Evolutionary conservation across 2,329 filamentous ascomycete genomes (phyloP), one percentile per base, ranked within the genome.

Genomic region (Magnaporthiopsis incrustans): DNA sequence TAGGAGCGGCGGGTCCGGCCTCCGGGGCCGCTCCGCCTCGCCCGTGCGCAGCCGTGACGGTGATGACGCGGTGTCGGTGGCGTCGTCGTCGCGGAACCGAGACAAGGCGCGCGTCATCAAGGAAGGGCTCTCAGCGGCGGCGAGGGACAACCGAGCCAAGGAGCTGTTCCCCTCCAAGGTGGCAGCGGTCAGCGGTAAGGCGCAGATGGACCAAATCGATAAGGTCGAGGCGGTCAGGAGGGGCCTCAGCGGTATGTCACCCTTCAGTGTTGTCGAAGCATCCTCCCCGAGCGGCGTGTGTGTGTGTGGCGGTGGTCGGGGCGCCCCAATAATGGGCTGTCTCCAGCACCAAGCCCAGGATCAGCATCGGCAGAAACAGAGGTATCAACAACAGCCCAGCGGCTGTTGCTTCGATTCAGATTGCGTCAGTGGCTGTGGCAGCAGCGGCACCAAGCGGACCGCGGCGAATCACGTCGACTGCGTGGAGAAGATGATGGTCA

Each of bases 161-260:
- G 87, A 89, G 67, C 78, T 89, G 1, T 86, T 89, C 68, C 85
- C 85, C 1, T 75, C 69, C 66, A 81, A 78, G 72, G 73, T 73
- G 30, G 71, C 66, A 22, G 56, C 67, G 1, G 58, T 32, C 11
- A 68, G 68, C 72, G 69, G 68, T 59, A 71, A 65, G 65, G 73
- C 73, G 22, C 69, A 72, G 67, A 74, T 75, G 72, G 75, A 77
- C 64, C 70, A 72, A 64, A 68, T 76, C 27, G 69, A 69, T 26
- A 69, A 67, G 63, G 69, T 71, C 59, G 69, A 66, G 4, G 69
- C 68, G 11, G 67, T 75, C 33, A 66, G 67, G 3, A 58, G 63
- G 50, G 65, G 65, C 26, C 65, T 69, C 5, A 68, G 66, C 59
- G 67, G 68, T 70, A 68, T 70, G 69, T 70, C 65, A 53, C 44